Base-by-base conservation (phyloP, 2,329 filamentous ascomycete genomes). In the Rhynchosporium agropyri region DNA sequence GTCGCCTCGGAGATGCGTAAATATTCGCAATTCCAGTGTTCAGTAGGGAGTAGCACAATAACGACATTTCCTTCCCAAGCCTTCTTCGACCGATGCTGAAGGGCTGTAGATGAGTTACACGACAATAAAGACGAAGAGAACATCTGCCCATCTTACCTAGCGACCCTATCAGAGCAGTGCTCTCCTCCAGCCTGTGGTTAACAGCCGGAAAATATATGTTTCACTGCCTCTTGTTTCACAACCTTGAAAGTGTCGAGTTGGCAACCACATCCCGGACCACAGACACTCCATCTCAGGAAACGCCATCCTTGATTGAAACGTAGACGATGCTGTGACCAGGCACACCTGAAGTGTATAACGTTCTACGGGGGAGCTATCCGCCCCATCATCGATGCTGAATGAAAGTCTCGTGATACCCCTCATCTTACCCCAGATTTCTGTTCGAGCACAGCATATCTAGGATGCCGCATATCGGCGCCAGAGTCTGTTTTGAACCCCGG, bases 341-440 rank as follows among this genome's bases (percentile, higher is more conserved):
- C 49, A 51, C 49, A 51, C 49, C 49, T 51, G 15, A 51, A 20
- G 31, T 51, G 49, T 51, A n/a, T 9, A n/a, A 51, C 49, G 31
- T 51, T 51, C 31, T 33, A 51, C 49, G 49, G 36, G 49, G 38
- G 49, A 38, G 31, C 36, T 33, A 38, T 33, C 49, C 38, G 49
- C 36, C 31, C 36, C 31, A 51, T 51, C 29, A 50, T 33, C 48
- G n/a, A 15, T 28, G 20, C 20, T 20, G 20, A 20, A 20, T 20
- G 20, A 20, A 20, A 20, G 20, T 20, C 20, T 20, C 20, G 20
- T 20, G 20, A 20, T 20, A 20, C 20, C 20, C 20, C 20, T 20
- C 20, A 20, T 20, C 20, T 20, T 20, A 20, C 20, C 20, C 20
- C 20, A 20, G 20, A 20, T 20, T 20, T 20, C 20, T 20, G 20